Conservation (phyloP, 192 early-diverging fungal genomes). For the Kappamyces sp. region DNA sequence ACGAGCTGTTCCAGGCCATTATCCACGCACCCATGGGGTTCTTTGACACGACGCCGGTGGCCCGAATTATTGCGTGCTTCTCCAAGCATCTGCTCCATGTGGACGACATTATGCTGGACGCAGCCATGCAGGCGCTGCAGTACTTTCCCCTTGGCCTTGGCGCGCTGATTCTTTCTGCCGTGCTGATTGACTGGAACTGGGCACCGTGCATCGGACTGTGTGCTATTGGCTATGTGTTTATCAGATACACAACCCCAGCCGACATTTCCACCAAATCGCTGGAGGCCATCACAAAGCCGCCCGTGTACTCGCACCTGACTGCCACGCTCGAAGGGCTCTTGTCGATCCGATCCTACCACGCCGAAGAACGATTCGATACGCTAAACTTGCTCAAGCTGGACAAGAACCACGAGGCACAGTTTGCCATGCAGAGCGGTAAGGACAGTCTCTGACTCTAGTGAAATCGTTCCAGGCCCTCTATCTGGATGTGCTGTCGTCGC, state of each 20-base stretch:
- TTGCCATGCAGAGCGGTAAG: conserved; percentile 35
- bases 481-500: conserved; percentile 49
- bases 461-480: conserved; percentile 49
- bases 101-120: conserved; percentile 47
- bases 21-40: conserved; percentile 54
- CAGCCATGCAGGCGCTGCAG: conserved; percentile 43
- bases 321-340: conserved; percentile 60
- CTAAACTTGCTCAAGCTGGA: conserved; percentile 52
- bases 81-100: conserved; percentile 47
- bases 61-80: conserved; percentile 49
- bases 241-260: conserved; percentile 31
- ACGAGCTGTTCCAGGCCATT: conserved; percentile 23
- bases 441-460: conserved; percentile 17
- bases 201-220: conserved; percentile 40
- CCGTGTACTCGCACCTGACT: conserved; percentile 60
- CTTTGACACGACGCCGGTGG: conserved; percentile 54
- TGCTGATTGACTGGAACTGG: conserved; percentile 60
- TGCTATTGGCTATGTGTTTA: conserved; percentile 33
- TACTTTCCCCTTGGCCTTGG: conserved; percentile 49
- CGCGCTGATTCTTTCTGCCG: conserved; percentile 49
- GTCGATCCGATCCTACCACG: conserved; percentile 59
- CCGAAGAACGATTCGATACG: conserved; percentile 49
- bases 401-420: conserved; percentile 46
- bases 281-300: conserved; percentile 56
- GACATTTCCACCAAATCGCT: conserved; percentile 42